Conservation (phyloP, 2,329 filamentous ascomycete genomes). For the Claviceps sp. region DNA sequence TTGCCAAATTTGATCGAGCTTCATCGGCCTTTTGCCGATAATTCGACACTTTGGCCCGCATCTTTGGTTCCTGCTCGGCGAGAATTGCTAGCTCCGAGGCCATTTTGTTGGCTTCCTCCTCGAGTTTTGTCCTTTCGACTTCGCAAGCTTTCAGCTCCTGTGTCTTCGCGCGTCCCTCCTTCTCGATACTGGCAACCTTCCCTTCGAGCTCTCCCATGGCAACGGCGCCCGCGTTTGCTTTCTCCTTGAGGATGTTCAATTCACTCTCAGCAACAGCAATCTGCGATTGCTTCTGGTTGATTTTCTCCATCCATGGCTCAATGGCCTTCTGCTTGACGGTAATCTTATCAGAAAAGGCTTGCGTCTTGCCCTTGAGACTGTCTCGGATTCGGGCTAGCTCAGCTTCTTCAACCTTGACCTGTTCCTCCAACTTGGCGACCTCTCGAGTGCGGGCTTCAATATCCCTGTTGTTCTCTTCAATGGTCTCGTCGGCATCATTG, state of each 20-base stretch:
- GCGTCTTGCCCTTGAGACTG: slow-evolving; percentile 85
- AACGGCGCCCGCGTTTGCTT: slow-evolving; percentile 73
- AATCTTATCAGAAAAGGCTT: slow-evolving; percentile 86
- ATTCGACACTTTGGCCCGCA: slow-evolving; percentile 74
- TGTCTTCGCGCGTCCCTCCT: slow-evolving; percentile 56
- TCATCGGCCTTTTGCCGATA: slow-evolving; percentile 93
- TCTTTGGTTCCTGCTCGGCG: slow-evolving; percentile 61
- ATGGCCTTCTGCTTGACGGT: slow-evolving; percentile 82
- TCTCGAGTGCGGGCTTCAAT: slow-evolving; percentile 66
- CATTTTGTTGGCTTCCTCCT: slow-evolving; percentile 61
- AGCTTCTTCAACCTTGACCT: slow-evolving; percentile 65
- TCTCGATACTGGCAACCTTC: slow-evolving; percentile 63
- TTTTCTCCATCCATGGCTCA: slow-evolving; percentile 93
- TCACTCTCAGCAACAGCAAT: slow-evolving; percentile 94
- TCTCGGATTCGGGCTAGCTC: slow-evolving; percentile 77
- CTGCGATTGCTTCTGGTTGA: slow-evolving; percentile 88
- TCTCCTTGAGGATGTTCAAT: slow-evolving; percentile 79
- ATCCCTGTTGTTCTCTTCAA: slow-evolving; percentile 65
- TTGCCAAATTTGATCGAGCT: slow-evolving; percentile 77
- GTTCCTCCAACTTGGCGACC: slow-evolving; percentile 60
- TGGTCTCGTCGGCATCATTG: slow-evolving; percentile 61
- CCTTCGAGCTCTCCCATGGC: slow-evolving; percentile 71
- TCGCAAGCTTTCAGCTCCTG: slow-evolving; percentile 65
- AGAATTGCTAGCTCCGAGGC: slow-evolving; percentile 62
- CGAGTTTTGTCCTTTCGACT: slow-evolving; percentile 54